These are phyloP conservation scores for Nannochloris sp. DNA, from an alignment of 139 green algal species.

Conservation along the genomic window DNA sequence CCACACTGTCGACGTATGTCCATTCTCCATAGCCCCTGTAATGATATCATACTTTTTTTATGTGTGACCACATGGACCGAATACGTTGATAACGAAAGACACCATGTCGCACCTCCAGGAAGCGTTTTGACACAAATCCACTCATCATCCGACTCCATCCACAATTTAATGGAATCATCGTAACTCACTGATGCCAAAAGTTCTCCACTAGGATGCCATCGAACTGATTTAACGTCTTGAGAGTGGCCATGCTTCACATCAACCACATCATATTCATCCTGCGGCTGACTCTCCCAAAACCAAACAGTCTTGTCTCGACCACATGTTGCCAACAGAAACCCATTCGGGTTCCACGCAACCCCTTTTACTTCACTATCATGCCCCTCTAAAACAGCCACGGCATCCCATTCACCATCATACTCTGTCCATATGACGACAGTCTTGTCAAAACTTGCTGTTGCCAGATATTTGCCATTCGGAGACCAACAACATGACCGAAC, in stretches of 20 bases:
- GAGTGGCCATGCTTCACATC: constrained; percentile 88
- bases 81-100: neutral
- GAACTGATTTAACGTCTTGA: constrained; percentile 90
- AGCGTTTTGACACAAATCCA: constrained; percentile 79
- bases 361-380: constrained; percentile 96
- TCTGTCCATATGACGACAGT: constrained; percentile 76
- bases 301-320: constrained; percentile 90
- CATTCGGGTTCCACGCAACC: constrained; percentile 75
- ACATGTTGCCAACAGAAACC: constrained; percentile 80
- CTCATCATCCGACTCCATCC: constrained; percentile 72
- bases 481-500: constrained; percentile 74
- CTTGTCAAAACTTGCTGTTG: constrained; percentile 83
- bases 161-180: constrained; percentile 88
- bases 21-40: constrained; percentile 16
- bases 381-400: constrained; percentile 75
- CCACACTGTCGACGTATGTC: constrained; percentile 84
- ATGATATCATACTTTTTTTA: neutral
- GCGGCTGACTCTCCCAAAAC: constrained; percentile 83
- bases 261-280: constrained; percentile 86
- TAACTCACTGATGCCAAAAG: constrained; percentile 80
- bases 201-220: constrained; percentile 78
- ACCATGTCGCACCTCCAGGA: constrained; percentile 31
- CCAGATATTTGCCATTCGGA: constrained; percentile 61
- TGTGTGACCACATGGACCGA: neutral
- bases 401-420: constrained; percentile 59